Percentiles rank a stretch among this genome's conserved stretches.
Conservation (phyloP, 257 asterid genomes). For the Gentiana macrophylla region DNA sequence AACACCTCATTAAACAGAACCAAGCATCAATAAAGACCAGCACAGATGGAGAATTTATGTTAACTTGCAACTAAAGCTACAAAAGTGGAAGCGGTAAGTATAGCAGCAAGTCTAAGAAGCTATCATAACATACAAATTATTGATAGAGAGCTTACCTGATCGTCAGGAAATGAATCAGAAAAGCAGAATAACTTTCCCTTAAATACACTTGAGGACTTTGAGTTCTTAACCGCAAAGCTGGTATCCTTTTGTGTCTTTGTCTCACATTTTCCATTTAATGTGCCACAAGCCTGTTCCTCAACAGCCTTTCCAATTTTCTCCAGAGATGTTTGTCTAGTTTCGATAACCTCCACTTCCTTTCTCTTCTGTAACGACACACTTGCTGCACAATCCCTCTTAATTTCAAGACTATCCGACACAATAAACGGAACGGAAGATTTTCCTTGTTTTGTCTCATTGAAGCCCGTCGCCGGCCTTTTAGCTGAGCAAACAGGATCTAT, state of each 20-base stretch:
- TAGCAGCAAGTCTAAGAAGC: too few relatives aligned
- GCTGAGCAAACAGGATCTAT: conserved; percentile 43
- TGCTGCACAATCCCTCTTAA: conserved; percentile 23
- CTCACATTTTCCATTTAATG: conserved; percentile 32
- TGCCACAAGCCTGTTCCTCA: conserved; percentile 17
- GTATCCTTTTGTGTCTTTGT: conserved; percentile 27
- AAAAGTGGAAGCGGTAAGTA: too few relatives aligned
- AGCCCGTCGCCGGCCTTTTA: conserved; percentile 28
- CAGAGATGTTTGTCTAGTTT: conserved; percentile 11
- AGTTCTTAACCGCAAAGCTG: conserved; percentile 26
- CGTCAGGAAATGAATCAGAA: conserved; percentile 70
- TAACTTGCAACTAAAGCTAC: too few relatives aligned
- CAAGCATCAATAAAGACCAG: conserved; percentile 2
- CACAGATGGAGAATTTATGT: not conserved
- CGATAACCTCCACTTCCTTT: conserved; percentile 16
- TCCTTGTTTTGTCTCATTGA: conserved; percentile 30
- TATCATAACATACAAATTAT: too few relatives aligned
- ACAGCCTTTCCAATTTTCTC: conserved; percentile 12
- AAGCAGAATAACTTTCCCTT: conserved; percentile 60
- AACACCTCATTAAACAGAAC: conserved; percentile 7
- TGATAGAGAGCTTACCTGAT: conserved; percentile 45
- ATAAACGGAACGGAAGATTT: conserved; percentile 29
- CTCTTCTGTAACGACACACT: conserved; percentile 29
- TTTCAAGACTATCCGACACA: conserved; percentile 14
- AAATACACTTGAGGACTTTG: conserved; percentile 44